Conservation (phyloP, 495 filamentous ascomycete genomes). For the Penicillium psychrofluorescens region DNA sequence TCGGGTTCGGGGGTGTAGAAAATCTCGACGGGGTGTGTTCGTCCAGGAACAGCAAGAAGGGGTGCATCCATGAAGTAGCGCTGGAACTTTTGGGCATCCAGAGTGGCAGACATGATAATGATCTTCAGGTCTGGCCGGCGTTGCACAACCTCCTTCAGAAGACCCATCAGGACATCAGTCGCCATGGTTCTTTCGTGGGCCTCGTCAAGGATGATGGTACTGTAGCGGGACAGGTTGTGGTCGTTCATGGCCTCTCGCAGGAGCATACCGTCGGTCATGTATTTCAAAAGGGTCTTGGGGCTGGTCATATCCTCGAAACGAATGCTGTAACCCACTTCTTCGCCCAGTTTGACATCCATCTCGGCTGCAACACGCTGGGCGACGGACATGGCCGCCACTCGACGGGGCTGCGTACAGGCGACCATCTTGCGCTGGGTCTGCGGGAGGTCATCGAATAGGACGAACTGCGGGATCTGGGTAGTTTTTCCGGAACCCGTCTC, state of each 20-base stretch:
- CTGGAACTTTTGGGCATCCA: conserved; percentile 97
- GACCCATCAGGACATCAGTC: conserved; percentile 93
- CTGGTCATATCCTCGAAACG: conserved; percentile 96
- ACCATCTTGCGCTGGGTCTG: conserved; percentile 79
- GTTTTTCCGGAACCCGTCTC: conserved; percentile 99
- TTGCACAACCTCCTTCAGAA: conserved; percentile 76
- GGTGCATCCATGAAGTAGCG: conserved; percentile 95
- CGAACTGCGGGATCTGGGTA: conserved; percentile 97
- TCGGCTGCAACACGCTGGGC: conserved; percentile 97
- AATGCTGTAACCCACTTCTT: conserved; percentile 98
- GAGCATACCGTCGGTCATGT: conserved; percentile 99
- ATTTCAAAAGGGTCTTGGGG: conserved; percentile 88
- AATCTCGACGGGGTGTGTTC: conserved; percentile 95
- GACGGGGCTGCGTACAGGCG: conserved; percentile 94
- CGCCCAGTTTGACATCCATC: conserved; percentile 87
- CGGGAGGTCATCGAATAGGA: conserved; percentile 93
- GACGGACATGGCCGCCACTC: conserved; percentile 98
- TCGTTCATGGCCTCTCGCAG: conserved; percentile 98
- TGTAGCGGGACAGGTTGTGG: conserved; percentile 81
- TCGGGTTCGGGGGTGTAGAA: conserved; percentile 98
- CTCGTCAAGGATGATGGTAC: conserved; percentile 97
- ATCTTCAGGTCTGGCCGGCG: conserved; percentile 86
- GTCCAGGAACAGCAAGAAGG: conserved; percentile 85
- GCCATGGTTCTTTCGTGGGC: conserved; percentile 94
- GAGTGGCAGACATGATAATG: conserved; percentile 96